Evolutionary conservation across 768 basidiomycete species (phyloP).

Genomic region (Mycena vulgaris): DNA sequence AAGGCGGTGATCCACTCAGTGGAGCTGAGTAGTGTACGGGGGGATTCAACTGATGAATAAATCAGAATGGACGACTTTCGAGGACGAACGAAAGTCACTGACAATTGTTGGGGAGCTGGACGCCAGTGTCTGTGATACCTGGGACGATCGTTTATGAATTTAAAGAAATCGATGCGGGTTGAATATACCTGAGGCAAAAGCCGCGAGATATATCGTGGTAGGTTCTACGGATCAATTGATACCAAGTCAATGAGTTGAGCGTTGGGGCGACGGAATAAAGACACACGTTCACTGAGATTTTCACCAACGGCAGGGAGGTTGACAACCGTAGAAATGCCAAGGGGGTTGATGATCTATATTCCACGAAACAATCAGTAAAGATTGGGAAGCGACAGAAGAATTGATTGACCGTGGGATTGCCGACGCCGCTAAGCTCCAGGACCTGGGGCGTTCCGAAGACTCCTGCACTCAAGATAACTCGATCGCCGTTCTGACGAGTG

Average conservation of each 20-base stretch:
- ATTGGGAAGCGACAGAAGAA: constrained; percentile 1
- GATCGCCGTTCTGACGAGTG: constrained; percentile 22
- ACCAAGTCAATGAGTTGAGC: background rate
- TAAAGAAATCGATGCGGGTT: background rate
- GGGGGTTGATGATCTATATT: constrained; percentile 19
- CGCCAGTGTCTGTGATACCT: constrained; percentile 6
- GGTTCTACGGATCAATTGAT: constrained; percentile 13
- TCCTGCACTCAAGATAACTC: constrained; percentile 42
- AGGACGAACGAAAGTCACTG: background rate
- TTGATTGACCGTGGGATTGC: constrained; percentile 37
- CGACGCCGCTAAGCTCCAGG: constrained; percentile 50
- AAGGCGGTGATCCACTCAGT: constrained; percentile 6
- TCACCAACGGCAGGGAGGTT: constrained; percentile 24
- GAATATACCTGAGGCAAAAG: constrained; percentile 11
- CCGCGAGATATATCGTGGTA: constrained; percentile 18
- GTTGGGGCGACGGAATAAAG: background rate
- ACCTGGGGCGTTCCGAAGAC: constrained; percentile 41
- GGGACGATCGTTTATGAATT: constrained; percentile 2
- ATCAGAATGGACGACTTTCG: constrained; percentile 1
- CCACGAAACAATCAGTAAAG: background rate
- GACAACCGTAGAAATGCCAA: constrained; percentile 23
- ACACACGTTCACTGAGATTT: constrained; percentile 21
- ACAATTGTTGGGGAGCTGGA: constrained; percentile 18
- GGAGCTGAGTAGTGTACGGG: constrained; percentile 13
- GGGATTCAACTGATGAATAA: constrained; percentile 9